Evolutionary conservation across 257 asterid species (phyloP), one percentile per base, ranked within the genome.

Genomic region (Ilex asprella): DNA sequence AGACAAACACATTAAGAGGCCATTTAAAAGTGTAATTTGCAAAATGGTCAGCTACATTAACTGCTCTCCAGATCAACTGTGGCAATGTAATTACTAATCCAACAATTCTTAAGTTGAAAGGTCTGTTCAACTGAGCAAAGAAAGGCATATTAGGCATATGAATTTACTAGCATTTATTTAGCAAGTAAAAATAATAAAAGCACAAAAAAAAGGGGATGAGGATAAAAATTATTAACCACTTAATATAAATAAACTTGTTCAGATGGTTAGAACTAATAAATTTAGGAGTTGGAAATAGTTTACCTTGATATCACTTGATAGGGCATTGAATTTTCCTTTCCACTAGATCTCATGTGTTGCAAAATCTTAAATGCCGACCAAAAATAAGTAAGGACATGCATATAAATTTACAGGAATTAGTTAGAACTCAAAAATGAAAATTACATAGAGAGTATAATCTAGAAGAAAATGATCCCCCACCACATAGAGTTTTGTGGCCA

Each of bases 241-340:
- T 35, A 8, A 35, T 35, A 35, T 35, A 35, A 35, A 35, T 35
- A 35, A 3, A 21, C 27, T 21, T 3, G 41, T 4, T 0, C 41
- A 35, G 41, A 35, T 35, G 41, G 7, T 7, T 49, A 15, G 54
- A 1, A 49, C 54, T 15, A 12, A 49, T 2, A 53, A 16, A 16
- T 53, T 3, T 15, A 16, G n/a, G 52, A 53, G 60, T 16, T 56
- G 57, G 46, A 66, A 68, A 64, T 53, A 27, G 16, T 61, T 63
- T 82, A 93, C 99, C 97, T 87, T 51, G 97, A 89, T 80, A 93
- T 93, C 55, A 89, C 97, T 83, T 89, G 97, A 78, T 87, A 93
- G 16, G 99, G 99, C 96, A 93, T 82, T 51, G 99, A 87, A 73
- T 87, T 84, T 72, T 89, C 99, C 81, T 93, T 89, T 75, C 99